Evolutionary conservation across 306 rosid genomes (phyloP).

Genomic region (Gillenia trifoliata): DNA sequence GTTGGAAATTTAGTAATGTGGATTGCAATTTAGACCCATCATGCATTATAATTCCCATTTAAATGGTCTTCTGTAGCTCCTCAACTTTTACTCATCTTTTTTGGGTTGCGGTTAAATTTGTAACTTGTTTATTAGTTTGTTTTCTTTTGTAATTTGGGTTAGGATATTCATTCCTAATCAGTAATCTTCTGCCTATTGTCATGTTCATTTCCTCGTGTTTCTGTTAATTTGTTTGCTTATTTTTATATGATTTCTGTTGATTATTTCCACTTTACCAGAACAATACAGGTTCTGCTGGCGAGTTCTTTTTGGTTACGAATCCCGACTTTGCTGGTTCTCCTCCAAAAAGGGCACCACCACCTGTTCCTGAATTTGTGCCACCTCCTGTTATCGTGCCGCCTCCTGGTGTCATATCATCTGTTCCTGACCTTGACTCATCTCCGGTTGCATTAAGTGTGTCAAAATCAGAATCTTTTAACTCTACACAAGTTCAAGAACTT

Average conservation of each 20-base stretch:
- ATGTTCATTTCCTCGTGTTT: background rate
- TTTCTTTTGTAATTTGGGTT: background rate
- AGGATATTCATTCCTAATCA: background rate
- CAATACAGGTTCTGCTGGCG: constrained; percentile 75
- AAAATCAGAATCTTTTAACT: constrained; percentile 77
- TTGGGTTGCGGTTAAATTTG: background rate
- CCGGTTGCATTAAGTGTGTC: constrained; percentile 51
- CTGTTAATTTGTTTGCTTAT: constrained; percentile 23
- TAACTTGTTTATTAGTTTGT: background rate
- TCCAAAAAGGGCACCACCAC: constrained; percentile 88
- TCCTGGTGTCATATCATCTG: constrained; percentile 41
- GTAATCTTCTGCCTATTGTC: constrained; percentile 15
- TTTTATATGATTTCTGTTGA: background rate
- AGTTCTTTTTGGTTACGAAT: constrained; percentile 80
- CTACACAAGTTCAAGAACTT: constrained; percentile 66
- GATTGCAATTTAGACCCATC: background rate
- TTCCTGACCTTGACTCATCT: constrained; percentile 40
- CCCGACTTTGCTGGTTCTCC: constrained; percentile 81
- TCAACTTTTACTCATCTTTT: background rate
- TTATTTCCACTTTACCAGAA: constrained; percentile 55
- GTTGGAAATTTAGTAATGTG: background rate
- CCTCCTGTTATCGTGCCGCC: constrained; percentile 31
- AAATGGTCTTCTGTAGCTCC: background rate
- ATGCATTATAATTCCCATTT: background rate
- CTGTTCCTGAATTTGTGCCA: constrained; percentile 43